phyloP scores from a whole-genome alignment of 768 basidiomycete genomes.

The Macrolepiota albuminosa region DNA sequence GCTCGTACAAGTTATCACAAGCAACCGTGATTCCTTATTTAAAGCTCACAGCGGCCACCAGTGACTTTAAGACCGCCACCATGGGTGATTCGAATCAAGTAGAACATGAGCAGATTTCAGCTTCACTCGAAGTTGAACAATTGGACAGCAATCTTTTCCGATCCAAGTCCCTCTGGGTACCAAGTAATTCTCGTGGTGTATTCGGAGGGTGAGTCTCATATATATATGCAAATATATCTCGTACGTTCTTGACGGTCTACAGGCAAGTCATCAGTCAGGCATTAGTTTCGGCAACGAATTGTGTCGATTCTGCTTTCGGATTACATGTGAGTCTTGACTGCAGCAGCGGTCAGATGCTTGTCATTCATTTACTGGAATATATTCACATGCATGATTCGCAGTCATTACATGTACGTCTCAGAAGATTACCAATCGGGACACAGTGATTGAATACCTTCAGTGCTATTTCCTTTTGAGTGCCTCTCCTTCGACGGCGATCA shows the following conservation, averaged over 20 bases:
- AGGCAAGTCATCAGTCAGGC: constrained; percentile 86
- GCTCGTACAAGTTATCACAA: constrained; percentile 15
- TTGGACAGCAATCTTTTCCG: constrained; percentile 76
- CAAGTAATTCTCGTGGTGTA: constrained; percentile 60
- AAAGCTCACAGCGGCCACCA: background rate
- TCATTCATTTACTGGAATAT: background rate
- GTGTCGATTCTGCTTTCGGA: constrained; percentile 58
- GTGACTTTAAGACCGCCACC: background rate
- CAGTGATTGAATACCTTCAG: constrained; percentile 31
- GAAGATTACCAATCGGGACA: background rate
- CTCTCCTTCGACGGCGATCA: constrained; percentile 65
- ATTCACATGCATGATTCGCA: constrained; percentile 16
- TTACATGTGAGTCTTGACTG: constrained; percentile 56
- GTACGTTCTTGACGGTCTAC: background rate
- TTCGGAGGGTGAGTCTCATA: constrained; percentile 61
- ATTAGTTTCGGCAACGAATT: constrained; percentile 73
- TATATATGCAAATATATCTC: background rate
- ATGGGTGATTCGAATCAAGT: constrained; percentile 39
- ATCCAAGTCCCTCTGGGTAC: constrained; percentile 69
- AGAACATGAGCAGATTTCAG: constrained; percentile 67
- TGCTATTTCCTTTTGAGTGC: constrained; percentile 81
- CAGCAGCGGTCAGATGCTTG: background rate
- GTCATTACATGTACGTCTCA: constrained; percentile 64
- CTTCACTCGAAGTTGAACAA: constrained; percentile 72
- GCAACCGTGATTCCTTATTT: constrained; percentile 59